Conservation (phyloP, 345 rosid genomes). For the Acer saccharum region DNA sequence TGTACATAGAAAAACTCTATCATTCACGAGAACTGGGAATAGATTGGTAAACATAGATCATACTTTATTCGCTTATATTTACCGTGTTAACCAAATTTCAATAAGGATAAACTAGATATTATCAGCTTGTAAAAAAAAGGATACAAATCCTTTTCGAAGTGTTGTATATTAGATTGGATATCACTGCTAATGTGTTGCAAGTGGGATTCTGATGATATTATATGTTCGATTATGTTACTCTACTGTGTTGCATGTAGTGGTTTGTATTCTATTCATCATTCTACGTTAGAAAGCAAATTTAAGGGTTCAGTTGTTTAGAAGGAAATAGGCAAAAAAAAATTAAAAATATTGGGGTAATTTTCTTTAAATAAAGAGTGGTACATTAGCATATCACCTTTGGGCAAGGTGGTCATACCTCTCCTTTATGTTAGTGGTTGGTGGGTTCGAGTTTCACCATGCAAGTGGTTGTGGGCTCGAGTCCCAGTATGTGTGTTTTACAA, state of each 20-base stretch:
- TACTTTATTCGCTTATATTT: neutral
- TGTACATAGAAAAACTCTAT: conserved; percentile 70
- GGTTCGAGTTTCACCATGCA: too few species aligned
- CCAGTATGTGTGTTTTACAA: too few species aligned
- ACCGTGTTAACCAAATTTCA: neutral
- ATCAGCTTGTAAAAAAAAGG: conserved; percentile 21
- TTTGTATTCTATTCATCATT: neutral
- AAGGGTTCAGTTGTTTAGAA: neutral
- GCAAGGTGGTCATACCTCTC: too few species aligned
- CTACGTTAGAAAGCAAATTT: neutral
- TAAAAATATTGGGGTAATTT: too few species aligned
- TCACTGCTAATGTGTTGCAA: neutral
- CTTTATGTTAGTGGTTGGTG: too few species aligned
- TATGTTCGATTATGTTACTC: neutral
- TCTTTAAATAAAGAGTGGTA: too few species aligned
- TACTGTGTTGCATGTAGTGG: neutral
- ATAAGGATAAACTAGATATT: neutral
- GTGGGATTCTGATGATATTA: neutral
- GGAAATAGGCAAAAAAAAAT: neutral
- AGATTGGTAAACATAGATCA: conserved; percentile 65
- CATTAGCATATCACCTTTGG: too few species aligned
- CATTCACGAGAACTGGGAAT: conserved; percentile 66
- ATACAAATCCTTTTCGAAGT: too few species aligned
- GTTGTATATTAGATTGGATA: neutral
- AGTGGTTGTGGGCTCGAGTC: too few species aligned